Evolutionary conservation across 768 basidiomycete species (phyloP), one percentile per base, ranked within the genome.

Genomic region (Cystobasidiopsis lactophilus): DNA sequence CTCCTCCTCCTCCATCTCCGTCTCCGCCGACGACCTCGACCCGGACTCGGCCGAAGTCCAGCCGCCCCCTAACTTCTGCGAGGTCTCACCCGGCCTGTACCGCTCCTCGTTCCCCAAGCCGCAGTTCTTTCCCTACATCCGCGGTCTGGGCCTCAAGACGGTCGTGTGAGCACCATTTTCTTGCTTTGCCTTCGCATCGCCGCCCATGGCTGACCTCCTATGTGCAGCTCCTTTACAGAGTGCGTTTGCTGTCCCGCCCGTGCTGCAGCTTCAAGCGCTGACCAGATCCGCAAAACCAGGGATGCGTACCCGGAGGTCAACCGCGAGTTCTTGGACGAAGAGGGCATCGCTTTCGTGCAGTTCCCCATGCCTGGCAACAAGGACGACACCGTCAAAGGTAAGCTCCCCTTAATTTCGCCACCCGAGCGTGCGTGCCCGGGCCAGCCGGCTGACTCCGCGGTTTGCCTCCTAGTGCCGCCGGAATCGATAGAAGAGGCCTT

Each of bases 281-380:
- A n/a, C n/a, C n/a, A n/a, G n/a, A n/a, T n/a, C 33, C 9, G 64
- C 3, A 58, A 68, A 3, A 65, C 69, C 19, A 58, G 65, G 35
- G 68, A 69, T 49, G 66, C 68, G 29, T 70, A 70, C 45, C 67
- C 69, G 13, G 62, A 66, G 33, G 64, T 61, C 26, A 70, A 69
- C 55, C 33, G 64, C 23, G 61, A 63, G 24, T 70, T 68, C 59
- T 60, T 66, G 38, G 57, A 65, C 51, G 46, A 51, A 0, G 64
- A 68, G 46, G 66, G 66, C 38, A 67, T 70, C 38, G 60, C 66
- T 52, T 62, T 64, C 40, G 55, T 58, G 45, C 67, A 68, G 61
- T 67, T 68, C 51, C 65, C 66, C 35, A 69, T 70, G 11, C 68
- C 69, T 2, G 68, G 66, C 1, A 68, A 68, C 57, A 70, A 69